phyloP scores from a whole-genome alignment of 164 flowering plant genomes.

The Hamamelis virginiana region DNA sequence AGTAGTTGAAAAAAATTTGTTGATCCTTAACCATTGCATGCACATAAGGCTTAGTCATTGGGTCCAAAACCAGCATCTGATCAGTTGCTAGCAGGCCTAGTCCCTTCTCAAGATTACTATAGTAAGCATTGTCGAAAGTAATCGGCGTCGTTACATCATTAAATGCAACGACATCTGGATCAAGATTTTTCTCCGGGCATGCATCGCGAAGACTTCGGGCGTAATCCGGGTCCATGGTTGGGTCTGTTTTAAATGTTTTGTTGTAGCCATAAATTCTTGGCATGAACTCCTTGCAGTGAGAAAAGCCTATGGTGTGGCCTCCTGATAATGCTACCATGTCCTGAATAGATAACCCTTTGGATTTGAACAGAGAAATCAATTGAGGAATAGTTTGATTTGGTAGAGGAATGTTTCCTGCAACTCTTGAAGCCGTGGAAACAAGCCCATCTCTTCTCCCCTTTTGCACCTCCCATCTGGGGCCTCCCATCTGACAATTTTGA shows the following conservation, averaged over 20 bases:
- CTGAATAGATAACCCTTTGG: neutral
- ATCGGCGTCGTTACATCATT: neutral
- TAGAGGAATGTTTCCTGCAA: neutral
- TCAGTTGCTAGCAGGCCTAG: slow-evolving; percentile 2
- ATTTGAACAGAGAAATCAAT: slow-evolving; percentile 1
- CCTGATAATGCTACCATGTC: slow-evolving; percentile 10
- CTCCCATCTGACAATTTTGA: neutral
- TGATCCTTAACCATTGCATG: neutral
- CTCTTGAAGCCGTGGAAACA: neutral
- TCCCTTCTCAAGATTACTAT: neutral
- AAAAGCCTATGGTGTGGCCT: slow-evolving; percentile 10
- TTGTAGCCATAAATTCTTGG: neutral
- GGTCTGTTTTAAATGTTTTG: neutral
- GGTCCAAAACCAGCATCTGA: neutral
- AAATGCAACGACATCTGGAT: neutral
- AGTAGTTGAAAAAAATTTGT: neutral
- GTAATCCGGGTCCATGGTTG: neutral
- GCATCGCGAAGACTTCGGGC: neutral
- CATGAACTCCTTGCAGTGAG: neutral
- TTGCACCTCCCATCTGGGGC: slow-evolving; percentile 4
- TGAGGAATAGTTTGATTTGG: neutral
- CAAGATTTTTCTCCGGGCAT: neutral
- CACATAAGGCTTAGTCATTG: neutral
- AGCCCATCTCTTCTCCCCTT: slow-evolving; percentile 5
- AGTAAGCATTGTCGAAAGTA: slow-evolving; percentile 2